These are phyloP conservation scores for Trichoderma gamsii DNA, from an alignment of 495 filamentous ascomycete species.

Conservation along the genomic window DNA sequence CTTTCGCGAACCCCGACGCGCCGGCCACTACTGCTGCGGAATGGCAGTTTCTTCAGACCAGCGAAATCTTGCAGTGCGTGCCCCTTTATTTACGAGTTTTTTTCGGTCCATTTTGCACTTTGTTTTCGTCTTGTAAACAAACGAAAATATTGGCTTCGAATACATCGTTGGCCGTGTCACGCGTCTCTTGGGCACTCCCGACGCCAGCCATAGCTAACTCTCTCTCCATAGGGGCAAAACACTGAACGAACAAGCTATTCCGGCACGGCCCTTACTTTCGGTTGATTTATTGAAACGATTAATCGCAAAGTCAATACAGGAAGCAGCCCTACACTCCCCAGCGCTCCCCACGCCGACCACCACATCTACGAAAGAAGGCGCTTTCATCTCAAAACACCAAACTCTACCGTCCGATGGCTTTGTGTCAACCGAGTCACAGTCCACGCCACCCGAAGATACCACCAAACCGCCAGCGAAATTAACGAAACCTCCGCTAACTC, in stretches of 20 bases:
- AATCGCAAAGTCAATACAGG: constrained; percentile 21
- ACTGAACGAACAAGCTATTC: constrained; percentile 66
- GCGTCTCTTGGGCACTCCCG: constrained; percentile 10
- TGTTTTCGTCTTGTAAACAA: neutral
- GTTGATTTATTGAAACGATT: constrained; percentile 28
- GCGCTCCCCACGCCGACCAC: constrained; percentile 21
- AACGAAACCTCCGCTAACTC: neutral
- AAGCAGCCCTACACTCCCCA: constrained; percentile 20
- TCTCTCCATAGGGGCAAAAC: constrained; percentile 54
- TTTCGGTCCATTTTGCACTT: constrained; percentile 23
- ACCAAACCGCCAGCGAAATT: neutral
- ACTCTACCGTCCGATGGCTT: neutral
- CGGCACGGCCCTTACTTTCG: constrained; percentile 36
- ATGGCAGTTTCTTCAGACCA: constrained; percentile 62
- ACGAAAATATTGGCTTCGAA: constrained; percentile 16
- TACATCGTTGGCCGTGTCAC: neutral
- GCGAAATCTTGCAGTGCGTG: constrained; percentile 72
- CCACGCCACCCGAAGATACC: neutral
- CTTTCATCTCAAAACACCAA: neutral
- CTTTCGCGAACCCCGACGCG: constrained; percentile 41
- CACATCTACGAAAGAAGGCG: neutral
- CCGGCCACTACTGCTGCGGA: constrained; percentile 46
- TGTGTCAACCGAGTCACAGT: neutral
- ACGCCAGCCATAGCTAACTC: constrained; percentile 16
- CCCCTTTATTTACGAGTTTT: constrained; percentile 12